phyloP scores from a whole-genome alignment of 2,329 filamentous ascomycete species.

The Lachnellula cervina region DNA sequence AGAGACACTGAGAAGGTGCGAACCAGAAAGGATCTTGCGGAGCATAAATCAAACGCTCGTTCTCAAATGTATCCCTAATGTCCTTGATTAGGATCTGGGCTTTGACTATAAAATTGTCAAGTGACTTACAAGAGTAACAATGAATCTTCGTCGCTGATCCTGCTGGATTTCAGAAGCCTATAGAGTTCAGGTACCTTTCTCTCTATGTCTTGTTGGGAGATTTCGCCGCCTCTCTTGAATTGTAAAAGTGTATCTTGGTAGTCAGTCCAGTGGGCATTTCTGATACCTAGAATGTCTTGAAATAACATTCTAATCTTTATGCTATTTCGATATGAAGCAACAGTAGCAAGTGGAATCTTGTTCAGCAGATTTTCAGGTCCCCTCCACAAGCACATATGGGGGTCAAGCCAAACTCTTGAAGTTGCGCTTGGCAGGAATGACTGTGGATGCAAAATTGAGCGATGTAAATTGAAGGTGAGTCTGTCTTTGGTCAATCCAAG shows the following conservation, averaged over 20 bases:
- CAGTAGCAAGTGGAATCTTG: slow-evolving; percentile 9
- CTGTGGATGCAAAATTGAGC: slow-evolving; percentile 12
- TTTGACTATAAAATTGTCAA: neutral
- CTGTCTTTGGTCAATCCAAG: neutral
- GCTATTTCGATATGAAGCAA: slow-evolving; percentile 13
- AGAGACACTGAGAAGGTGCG: slow-evolving; percentile 17
- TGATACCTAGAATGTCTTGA: slow-evolving; percentile 10
- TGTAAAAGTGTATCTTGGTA: slow-evolving; percentile 11
- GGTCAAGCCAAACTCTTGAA: slow-evolving; percentile 8
- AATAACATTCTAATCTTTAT: slow-evolving; percentile 8
- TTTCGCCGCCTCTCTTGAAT: neutral
- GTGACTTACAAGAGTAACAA: neutral
- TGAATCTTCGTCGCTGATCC: slow-evolving; percentile 1
- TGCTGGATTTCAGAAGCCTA: neutral
- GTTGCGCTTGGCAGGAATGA: no score
- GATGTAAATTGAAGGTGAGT: slow-evolving; percentile 1
- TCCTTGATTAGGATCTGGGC: neutral
- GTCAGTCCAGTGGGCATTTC: slow-evolving; percentile 14
- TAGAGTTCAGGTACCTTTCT: slow-evolving; percentile 5
- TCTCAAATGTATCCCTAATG: slow-evolving; percentile 4
- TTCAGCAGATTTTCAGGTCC: slow-evolving; percentile 14
- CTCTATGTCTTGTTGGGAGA: neutral
- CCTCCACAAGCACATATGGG: slow-evolving; percentile 11
- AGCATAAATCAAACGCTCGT: slow-evolving; percentile 12
- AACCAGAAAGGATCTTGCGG: slow-evolving; percentile 9